These are phyloP conservation scores for Penicillium palitans DNA, from an alignment of 2,329 filamentous ascomycete species.

Conservation along the genomic window DNA sequence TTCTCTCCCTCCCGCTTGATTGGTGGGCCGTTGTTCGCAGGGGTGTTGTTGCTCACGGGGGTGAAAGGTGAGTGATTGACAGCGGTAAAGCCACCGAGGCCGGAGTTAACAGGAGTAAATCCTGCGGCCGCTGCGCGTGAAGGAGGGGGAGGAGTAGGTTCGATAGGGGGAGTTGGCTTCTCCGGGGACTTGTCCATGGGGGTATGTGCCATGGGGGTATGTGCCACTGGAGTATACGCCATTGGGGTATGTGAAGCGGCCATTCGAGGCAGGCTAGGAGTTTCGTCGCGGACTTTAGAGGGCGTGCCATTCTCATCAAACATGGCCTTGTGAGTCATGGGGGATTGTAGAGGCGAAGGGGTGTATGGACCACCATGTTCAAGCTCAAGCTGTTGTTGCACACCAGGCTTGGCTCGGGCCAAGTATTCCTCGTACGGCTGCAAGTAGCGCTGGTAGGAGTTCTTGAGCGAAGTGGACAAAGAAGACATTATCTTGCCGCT, in stretches of 20 bases:
- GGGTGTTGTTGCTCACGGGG: slow-evolving; percentile 41
- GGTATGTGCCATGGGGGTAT: slow-evolving; percentile 46
- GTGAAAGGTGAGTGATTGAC: slow-evolving; percentile 55
- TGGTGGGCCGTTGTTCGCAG: slow-evolving; percentile 41
- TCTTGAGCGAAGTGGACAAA: slow-evolving; percentile 93
- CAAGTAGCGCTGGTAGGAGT: slow-evolving; percentile 96
- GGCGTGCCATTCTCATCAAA: slow-evolving; percentile 48
- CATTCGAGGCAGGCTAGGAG: slow-evolving; percentile 63
- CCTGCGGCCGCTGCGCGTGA: slow-evolving; percentile 47
- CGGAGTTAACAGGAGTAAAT: slow-evolving; percentile 72
- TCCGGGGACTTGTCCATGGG: slow-evolving; percentile 42
- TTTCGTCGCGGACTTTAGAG: slow-evolving; percentile 58
- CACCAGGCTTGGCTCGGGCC: slow-evolving; percentile 83
- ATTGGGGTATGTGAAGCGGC: slow-evolving; percentile 57
- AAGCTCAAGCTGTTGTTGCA: slow-evolving; percentile 92
- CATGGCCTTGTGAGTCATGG: slow-evolving; percentile 58
- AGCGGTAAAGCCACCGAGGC: slow-evolving; percentile 57
- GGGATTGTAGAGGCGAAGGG: slow-evolving; percentile 71
- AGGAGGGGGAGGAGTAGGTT: slow-evolving; percentile 39
- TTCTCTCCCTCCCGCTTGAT: slow-evolving; percentile 57
- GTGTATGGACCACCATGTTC: slow-evolving; percentile 92
- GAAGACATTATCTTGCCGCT: slow-evolving; percentile 99
- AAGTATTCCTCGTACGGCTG: slow-evolving; percentile 96
- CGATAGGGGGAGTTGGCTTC: slow-evolving; percentile 37
- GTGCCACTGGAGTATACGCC: slow-evolving; percentile 8